These are phyloP conservation scores for Geranium rotundifolium DNA, from an alignment of 345 rosid species.

Conservation along the genomic window DNA sequence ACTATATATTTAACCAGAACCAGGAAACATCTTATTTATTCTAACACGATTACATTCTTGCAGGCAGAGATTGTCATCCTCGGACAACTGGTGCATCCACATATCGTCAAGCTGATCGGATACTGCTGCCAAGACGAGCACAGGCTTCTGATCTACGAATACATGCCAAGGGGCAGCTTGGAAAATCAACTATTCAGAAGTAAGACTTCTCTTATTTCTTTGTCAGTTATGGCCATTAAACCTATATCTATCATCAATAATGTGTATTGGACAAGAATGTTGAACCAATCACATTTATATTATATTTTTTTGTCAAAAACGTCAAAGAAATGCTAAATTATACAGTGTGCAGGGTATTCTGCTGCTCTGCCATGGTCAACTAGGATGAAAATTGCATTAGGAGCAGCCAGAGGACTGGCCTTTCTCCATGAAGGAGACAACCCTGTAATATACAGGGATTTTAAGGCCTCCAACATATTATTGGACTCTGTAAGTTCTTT, in stretches of 20 bases:
- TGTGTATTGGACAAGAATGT: too few relatives aligned
- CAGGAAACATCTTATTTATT: too few relatives aligned
- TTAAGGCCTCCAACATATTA: constrained; percentile 27
- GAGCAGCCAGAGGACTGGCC: constrained; percentile 28
- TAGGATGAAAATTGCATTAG: constrained; percentile 34
- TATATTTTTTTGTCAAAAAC: too few relatives aligned
- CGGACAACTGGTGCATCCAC: constrained; percentile 25
- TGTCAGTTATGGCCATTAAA: background rate
- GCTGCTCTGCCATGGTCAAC: constrained; percentile 25
- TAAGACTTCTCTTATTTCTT: constrained; percentile 5
- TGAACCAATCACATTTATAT: too few relatives aligned
- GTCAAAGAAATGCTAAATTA: too few relatives aligned
- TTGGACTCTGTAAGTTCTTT: constrained; percentile 22
- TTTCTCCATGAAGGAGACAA: constrained; percentile 26
- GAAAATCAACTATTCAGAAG: constrained; percentile 34
- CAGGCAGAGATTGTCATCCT: constrained; percentile 32
- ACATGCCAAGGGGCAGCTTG: constrained; percentile 32
- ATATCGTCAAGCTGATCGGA: constrained; percentile 30
- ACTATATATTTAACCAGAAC: too few relatives aligned
- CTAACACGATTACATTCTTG: background rate
- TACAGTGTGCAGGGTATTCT: constrained; percentile 16
- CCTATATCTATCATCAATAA: too few relatives aligned
- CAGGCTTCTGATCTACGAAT: constrained; percentile 26
- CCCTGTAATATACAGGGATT: constrained; percentile 29
- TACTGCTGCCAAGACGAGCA: constrained; percentile 29